phyloP scores from a whole-genome alignment of 2,329 filamentous ascomycete genomes.

The Clarireedia paspali region DNA sequence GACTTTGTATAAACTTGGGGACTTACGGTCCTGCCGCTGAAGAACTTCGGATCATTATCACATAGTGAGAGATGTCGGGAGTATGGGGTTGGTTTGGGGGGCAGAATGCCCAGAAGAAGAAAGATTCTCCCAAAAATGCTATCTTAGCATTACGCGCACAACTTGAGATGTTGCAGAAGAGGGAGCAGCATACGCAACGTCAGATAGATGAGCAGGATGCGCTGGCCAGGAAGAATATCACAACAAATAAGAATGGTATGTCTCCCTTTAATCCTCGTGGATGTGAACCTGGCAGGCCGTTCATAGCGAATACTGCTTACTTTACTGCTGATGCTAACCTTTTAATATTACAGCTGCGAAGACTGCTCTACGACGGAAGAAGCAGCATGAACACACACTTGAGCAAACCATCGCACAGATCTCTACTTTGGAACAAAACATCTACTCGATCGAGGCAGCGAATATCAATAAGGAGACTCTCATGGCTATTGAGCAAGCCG shows the following conservation, averaged over 20 bases:
- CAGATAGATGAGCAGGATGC: conserved; percentile 91
- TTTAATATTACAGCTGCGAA: conserved; percentile 62
- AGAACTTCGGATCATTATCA: conserved; percentile 9
- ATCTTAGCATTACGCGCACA: conserved; percentile 83
- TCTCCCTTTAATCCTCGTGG: background rate
- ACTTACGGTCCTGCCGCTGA: conserved; percentile 6
- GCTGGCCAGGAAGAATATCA: conserved; percentile 81
- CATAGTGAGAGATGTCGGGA: conserved; percentile 45
- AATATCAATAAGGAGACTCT: conserved; percentile 99
- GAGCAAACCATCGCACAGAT: conserved; percentile 89
- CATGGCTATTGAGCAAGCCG: conserved; percentile 85
- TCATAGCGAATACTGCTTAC: background rate
- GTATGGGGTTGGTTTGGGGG: conserved; percentile 93
- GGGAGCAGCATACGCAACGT: conserved; percentile 81
- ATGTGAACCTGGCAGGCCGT: background rate
- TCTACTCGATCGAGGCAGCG: conserved; percentile 92
- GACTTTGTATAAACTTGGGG: conserved; percentile 1
- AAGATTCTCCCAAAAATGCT: conserved; percentile 93
- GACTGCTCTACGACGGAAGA: conserved; percentile 86
- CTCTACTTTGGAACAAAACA: conserved; percentile 86
- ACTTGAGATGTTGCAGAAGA: conserved; percentile 95
- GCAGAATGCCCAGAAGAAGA: conserved; percentile 72
- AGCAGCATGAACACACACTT: conserved; percentile 83
- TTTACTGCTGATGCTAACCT: background rate
- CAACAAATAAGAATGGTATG: conserved; percentile 84